These are phyloP conservation scores for Garcia nutans DNA, from an alignment of 345 rosid genomes.

Conservation along the genomic window DNA sequence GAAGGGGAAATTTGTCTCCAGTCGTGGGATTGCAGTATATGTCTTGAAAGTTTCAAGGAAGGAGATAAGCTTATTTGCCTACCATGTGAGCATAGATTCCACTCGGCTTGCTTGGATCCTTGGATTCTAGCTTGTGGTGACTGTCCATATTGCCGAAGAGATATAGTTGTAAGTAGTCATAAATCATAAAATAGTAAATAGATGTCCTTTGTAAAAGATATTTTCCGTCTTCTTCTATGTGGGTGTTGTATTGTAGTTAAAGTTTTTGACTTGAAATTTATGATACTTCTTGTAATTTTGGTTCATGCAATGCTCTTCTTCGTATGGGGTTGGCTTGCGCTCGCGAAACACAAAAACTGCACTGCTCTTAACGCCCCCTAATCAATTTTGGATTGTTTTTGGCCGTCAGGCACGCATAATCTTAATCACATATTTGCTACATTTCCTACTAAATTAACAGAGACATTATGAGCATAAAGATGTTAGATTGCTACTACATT, in stretches of 20 bases:
- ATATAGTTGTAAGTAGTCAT: conserved; percentile 29
- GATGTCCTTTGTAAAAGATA: neutral
- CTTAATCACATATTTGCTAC: too few species aligned
- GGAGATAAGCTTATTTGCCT: conserved; percentile 58
- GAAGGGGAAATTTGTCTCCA: conserved; percentile 27
- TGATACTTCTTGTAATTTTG: neutral
- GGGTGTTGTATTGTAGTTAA: neutral
- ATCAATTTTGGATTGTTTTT: neutral
- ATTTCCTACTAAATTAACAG: too few species aligned
- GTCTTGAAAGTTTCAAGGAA: conserved; percentile 73
- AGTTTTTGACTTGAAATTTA: neutral
- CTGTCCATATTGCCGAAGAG: conserved; percentile 88
- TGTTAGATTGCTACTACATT: too few species aligned
- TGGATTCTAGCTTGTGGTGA: conserved; percentile 90
- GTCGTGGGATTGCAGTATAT: conserved; percentile 66
- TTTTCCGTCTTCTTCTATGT: neutral
- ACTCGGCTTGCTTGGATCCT: conserved; percentile 72
- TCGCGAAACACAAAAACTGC: neutral
- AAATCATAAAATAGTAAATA: conserved; percentile 7
- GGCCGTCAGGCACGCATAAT: too few species aligned
- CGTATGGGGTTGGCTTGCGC: neutral
- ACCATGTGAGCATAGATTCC: conserved; percentile 74
- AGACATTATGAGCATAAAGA: too few species aligned
- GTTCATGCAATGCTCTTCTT: neutral
- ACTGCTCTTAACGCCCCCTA: too few species aligned